Conservation (phyloP, 805 yeast species). For the Wickerhamia fluorescens region DNA sequence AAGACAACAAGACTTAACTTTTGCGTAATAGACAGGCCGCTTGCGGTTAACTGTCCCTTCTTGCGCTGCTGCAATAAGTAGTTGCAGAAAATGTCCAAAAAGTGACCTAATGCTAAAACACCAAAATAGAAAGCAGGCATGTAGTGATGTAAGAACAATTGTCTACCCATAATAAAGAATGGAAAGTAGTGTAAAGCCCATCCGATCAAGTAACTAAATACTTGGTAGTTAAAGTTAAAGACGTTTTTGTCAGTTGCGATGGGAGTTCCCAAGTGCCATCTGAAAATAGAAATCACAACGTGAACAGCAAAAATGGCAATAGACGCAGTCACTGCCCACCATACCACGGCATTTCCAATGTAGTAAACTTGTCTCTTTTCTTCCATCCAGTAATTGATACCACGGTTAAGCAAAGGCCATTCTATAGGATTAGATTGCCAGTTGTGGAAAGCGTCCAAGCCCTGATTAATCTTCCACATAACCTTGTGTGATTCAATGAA, state of each 20-base stretch:
- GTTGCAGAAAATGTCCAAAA: constrained; percentile 43
- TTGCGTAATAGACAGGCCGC: constrained; percentile 23
- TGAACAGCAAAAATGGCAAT: constrained; percentile 45
- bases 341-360: constrained; percentile 70
- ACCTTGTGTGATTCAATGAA: constrained; percentile 56
- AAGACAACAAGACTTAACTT: constrained; percentile 39
- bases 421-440: constrained; percentile 66
- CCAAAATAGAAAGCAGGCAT: constrained; percentile 90
- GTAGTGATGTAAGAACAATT: constrained; percentile 88
- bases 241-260: constrained; percentile 46
- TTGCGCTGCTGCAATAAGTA: constrained; percentile 32
- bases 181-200: constrained; percentile 70
- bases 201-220: constrained; percentile 56
- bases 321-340: constrained; percentile 66
- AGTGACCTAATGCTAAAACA: constrained; percentile 66
- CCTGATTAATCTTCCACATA: constrained; percentile 75
- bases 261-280: constrained; percentile 52
- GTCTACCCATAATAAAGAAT: constrained; percentile 85
- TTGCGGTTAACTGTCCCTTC: constrained; percentile 3
- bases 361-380: constrained; percentile 58
- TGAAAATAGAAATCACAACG: constrained; percentile 39
- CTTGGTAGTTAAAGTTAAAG: constrained; percentile 58
- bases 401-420: constrained; percentile 73
- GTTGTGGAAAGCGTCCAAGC: constrained; percentile 60
- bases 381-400: constrained; percentile 74